Evolutionary conservation across 1,139 yeast genomes (phyloP).

Genomic region (Kluyveromyces marxianus): DNA sequence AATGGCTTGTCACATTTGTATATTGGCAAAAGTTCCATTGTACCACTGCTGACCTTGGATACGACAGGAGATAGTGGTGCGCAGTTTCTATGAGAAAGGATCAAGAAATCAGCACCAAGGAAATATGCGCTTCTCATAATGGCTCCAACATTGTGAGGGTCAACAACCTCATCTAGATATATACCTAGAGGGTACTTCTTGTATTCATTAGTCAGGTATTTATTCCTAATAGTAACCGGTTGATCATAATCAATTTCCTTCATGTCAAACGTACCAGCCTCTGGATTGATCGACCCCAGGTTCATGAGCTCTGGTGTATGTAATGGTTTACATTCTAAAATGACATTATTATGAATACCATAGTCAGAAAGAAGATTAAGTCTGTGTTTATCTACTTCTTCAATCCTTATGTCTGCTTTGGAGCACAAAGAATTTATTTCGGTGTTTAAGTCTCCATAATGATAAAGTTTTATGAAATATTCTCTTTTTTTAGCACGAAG

Average conservation of each 20-base stretch:
- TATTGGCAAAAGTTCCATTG: slow-evolving; percentile 64
- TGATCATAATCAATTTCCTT: slow-evolving; percentile 13
- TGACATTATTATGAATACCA: slow-evolving; percentile 80
- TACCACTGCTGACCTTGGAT: slow-evolving; percentile 82
- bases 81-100: slow-evolving; percentile 62
- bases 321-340: slow-evolving; percentile 58
- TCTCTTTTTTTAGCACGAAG: slow-evolving; percentile 49
- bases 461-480: slow-evolving; percentile 44
- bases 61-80: slow-evolving; percentile 67
- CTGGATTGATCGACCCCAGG: slow-evolving; percentile 32
- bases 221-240: not conserved
- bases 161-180: slow-evolving; percentile 75
- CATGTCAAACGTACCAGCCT: slow-evolving; percentile 24
- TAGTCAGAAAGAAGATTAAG: slow-evolving; percentile 55
- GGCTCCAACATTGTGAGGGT: slow-evolving; percentile 89
- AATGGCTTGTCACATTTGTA: slow-evolving; percentile 53
- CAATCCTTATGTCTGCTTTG: slow-evolving; percentile 38
- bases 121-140: slow-evolving; percentile 74
- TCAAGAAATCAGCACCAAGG: slow-evolving; percentile 77
- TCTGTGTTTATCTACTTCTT: slow-evolving; percentile 44
- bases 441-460: slow-evolving; percentile 38
- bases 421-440: slow-evolving; percentile 42
- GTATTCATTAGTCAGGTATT: slow-evolving; percentile 15
- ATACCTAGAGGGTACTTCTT: slow-evolving; percentile 59
- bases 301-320: slow-evolving; percentile 37